A percentile compares a stretch with the other conserved stretches of the same genome.
phyloP scores from a whole-genome alignment of 495 filamentous ascomycete genomes.

The Articulospora tetracladia region DNA sequence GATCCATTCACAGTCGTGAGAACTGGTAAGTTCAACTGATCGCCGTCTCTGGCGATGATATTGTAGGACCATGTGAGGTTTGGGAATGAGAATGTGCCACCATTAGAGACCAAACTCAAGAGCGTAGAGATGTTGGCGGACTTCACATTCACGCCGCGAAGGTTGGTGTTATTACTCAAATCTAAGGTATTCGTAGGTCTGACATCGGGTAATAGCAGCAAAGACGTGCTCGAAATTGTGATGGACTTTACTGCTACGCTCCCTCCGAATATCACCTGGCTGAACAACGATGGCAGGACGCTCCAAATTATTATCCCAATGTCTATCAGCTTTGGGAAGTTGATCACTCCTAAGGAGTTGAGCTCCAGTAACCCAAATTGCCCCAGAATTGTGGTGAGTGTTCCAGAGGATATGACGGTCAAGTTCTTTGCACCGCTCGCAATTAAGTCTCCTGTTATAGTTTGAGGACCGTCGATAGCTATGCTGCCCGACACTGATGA shows the following conservation, averaged over 20 bases:
- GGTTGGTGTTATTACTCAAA: background rate
- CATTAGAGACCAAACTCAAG: background rate
- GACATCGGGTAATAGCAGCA: background rate
- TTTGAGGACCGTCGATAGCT: slow-evolving; percentile 48
- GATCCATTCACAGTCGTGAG: slow-evolving; percentile 71
- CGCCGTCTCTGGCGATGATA: slow-evolving; percentile 85
- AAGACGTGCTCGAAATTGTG: background rate
- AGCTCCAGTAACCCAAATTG: slow-evolving; percentile 60
- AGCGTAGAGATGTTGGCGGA: background rate
- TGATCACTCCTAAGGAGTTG: slow-evolving; percentile 59
- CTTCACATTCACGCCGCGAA: background rate
- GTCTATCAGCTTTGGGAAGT: slow-evolving; percentile 54
- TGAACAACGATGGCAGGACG: slow-evolving; percentile 51
- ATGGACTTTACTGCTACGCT: background rate
- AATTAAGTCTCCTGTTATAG: slow-evolving; percentile 66
- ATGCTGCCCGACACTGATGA: slow-evolving; percentile 45
- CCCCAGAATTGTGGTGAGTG: slow-evolving; percentile 48
- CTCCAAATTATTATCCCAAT: slow-evolving; percentile 65
- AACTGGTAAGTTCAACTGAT: slow-evolving; percentile 67
- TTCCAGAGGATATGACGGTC: slow-evolving; percentile 46
- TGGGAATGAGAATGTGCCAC: slow-evolving; percentile 48
- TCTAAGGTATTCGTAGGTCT: background rate
- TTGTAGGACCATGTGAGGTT: slow-evolving; percentile 73
- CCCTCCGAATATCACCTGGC: background rate
- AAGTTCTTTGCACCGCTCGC: slow-evolving; percentile 55